Evolutionary conservation across 116 monocot species (phyloP).

Genomic region (Trichopus zeylanicus): DNA sequence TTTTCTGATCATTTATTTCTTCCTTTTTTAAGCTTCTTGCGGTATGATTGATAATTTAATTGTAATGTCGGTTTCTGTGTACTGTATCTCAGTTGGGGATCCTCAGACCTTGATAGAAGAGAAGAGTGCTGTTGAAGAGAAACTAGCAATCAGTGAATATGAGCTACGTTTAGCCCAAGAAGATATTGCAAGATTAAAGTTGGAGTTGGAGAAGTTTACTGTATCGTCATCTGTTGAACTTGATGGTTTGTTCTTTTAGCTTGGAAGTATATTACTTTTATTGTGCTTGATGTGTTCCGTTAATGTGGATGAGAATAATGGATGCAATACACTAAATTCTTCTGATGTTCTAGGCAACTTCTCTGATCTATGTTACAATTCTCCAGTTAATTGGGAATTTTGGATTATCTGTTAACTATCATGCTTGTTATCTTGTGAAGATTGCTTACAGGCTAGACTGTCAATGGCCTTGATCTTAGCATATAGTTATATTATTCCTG

Average conservation of each 20-base stretch:
- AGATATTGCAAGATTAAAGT: constrained; percentile 70
- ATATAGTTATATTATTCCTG: too few relatives aligned
- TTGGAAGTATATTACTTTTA: neutral
- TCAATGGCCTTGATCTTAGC: too few relatives aligned
- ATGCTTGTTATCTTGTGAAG: too few relatives aligned
- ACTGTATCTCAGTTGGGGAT: constrained; percentile 68
- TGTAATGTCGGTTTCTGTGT: constrained; percentile 3
- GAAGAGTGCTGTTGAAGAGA: constrained; percentile 65
- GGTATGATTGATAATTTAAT: neutral
- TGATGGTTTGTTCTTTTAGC: constrained; percentile 40
- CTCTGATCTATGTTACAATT: too few relatives aligned
- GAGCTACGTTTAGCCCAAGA: constrained; percentile 94
- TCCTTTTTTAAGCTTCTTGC: too few relatives aligned
- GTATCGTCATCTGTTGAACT: constrained; percentile 19
- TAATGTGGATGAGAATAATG: neutral
- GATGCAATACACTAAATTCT: too few relatives aligned
- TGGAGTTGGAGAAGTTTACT: constrained; percentile 60
- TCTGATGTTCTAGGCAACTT: too few relatives aligned
- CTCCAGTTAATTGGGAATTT: too few relatives aligned
- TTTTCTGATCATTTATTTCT: too few relatives aligned
- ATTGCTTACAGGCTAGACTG: too few relatives aligned
- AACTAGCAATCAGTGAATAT: constrained; percentile 87
- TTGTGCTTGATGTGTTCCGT: neutral
- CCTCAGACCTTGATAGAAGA: constrained; percentile 89
- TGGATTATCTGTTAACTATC: too few relatives aligned